phyloP scores from a whole-genome alignment of 1,284 basidiomycete species.

The Melanopsichium pennsylvanicum region DNA sequence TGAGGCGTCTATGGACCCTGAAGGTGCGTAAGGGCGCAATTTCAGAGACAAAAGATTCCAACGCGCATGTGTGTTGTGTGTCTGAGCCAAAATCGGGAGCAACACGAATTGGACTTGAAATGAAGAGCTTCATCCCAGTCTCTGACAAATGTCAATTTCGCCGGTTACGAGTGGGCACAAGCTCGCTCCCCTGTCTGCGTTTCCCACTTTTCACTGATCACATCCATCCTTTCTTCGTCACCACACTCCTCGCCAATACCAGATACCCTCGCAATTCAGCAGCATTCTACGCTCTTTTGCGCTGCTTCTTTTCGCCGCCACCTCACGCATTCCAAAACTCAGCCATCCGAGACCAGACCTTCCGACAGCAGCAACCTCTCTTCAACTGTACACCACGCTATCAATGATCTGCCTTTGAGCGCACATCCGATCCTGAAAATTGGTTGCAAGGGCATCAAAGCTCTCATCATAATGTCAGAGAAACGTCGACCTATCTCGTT shows the following conservation, averaged over 20 bases:
- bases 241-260: too few species aligned
- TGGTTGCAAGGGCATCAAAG: neutral
- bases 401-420: conserved; percentile 1
- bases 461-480: conserved; percentile 27
- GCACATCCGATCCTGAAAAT: neutral
- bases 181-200: conserved; percentile 5
- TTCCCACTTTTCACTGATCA: neutral
- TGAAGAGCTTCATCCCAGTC: too few species aligned
- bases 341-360: too few species aligned
- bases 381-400: too few species aligned
- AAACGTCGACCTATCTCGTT: conserved; percentile 35
- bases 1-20: too few species aligned
- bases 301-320: too few species aligned
- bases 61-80: conserved; percentile 12
- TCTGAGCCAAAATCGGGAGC: conserved; percentile 1
- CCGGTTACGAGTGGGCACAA: neutral
- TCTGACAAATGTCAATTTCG: neutral
- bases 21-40: too few species aligned
- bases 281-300: too few species aligned
- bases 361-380: too few species aligned
- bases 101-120: neutral
- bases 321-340: too few species aligned
- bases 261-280: too few species aligned
- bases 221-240: neutral
- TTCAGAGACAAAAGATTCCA: conserved; percentile 1